Evolutionary conservation across 2,329 filamentous ascomycete genomes (phyloP).

Genomic region (Cadophora sp.): DNA sequence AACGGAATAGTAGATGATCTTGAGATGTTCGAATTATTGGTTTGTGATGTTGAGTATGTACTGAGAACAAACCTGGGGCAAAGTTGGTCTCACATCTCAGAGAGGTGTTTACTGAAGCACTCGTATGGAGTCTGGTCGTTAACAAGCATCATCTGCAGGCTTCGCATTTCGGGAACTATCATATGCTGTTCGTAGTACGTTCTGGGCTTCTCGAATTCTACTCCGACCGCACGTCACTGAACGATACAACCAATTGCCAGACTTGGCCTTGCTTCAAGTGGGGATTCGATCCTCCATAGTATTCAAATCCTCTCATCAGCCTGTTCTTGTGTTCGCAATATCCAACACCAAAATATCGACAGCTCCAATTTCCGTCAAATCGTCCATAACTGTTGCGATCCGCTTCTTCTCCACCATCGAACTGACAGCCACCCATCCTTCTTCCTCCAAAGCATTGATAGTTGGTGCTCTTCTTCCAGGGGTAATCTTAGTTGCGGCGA

Average conservation of each 20-base stretch:
- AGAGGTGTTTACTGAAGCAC: not conserved
- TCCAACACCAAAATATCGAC: constrained; percentile 46
- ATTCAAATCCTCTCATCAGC: constrained; percentile 24
- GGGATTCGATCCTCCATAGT: too few relatives aligned
- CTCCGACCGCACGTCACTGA: not conserved
- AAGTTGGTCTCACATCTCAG: too few relatives aligned
- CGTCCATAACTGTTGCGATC: constrained; percentile 46
- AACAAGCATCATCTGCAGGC: not conserved
- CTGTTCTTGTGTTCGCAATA: constrained; percentile 45
- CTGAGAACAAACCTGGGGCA: too few relatives aligned
- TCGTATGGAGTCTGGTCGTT: too few relatives aligned
- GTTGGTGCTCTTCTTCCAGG: constrained; percentile 95
- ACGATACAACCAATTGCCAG: too few relatives aligned
- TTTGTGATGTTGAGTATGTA: too few relatives aligned
- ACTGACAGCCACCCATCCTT: constrained; percentile 52
- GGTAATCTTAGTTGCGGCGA: constrained; percentile 76
- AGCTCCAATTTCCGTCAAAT: constrained; percentile 44
- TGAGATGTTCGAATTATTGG: too few relatives aligned
- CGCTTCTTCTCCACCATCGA: constrained; percentile 45
- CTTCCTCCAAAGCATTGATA: constrained; percentile 85
- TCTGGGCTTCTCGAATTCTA: not conserved
- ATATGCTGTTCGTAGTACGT: not conserved
- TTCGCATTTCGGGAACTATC: not conserved
- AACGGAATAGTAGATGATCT: too few relatives aligned
- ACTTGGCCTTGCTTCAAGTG: too few relatives aligned